These are phyloP conservation scores for Nowakowskiella sp. DNA, from an alignment of 192 early-diverging fungal species.

Conservation along the genomic window DNA sequence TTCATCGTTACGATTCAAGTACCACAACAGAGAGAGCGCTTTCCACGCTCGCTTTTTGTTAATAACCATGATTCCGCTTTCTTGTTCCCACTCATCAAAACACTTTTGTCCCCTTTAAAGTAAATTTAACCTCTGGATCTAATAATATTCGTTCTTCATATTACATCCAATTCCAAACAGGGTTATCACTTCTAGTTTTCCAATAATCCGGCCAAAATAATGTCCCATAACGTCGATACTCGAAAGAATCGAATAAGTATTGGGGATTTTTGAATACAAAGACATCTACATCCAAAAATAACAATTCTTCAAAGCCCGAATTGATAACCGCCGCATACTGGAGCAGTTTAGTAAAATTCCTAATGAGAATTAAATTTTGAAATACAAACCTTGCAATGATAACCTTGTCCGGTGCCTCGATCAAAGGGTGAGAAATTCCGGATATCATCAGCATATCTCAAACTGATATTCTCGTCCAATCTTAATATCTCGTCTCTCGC, in stretches of 20 bases:
- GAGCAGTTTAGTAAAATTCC: too few species aligned
- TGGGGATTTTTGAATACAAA: conserved; percentile 12
- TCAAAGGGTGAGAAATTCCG: too few species aligned
- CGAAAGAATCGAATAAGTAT: conserved; percentile 21
- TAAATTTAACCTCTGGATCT: too few species aligned
- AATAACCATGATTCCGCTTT: conserved; percentile 29
- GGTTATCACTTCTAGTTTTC: conserved; percentile 32
- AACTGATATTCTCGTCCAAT: too few species aligned
- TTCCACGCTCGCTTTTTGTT: conserved; percentile 21
- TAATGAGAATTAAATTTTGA: too few species aligned
- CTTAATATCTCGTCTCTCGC: too few species aligned
- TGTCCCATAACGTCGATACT: conserved; percentile 24
- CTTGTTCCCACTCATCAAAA: conserved; percentile 32
- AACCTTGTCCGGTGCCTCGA: too few species aligned
- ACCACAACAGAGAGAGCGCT: conserved; percentile 26
- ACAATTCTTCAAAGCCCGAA: conserved; percentile 21
- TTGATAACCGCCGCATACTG: conserved; percentile 30
- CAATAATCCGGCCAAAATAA: conserved; percentile 37
- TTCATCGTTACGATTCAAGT: conserved; percentile 19
- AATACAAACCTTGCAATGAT: too few species aligned
- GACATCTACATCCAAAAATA: conserved; percentile 33
- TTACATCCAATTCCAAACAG: conserved; percentile 24
- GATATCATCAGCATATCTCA: too few species aligned
- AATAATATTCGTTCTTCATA: too few species aligned
- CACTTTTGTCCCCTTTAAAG: conserved; percentile 9